A percentile compares a stretch with the other conserved stretches of the same genome.
phyloP scores from a whole-genome alignment of 257 asterid species.

The Solanum pinnatisectum region DNA sequence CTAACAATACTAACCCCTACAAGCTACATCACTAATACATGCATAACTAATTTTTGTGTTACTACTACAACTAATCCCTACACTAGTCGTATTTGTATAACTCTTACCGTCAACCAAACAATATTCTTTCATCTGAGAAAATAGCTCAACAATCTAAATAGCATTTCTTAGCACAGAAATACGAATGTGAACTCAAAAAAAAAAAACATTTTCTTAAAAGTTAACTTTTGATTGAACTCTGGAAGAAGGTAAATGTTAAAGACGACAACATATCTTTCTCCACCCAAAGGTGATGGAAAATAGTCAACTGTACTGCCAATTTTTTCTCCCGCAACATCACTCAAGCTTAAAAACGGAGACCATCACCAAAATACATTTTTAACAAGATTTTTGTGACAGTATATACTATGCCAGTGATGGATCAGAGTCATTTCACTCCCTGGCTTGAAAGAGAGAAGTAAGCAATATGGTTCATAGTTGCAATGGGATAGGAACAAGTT shows the following conservation, averaged over 20 bases:
- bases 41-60: neutral
- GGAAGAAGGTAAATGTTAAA: neutral
- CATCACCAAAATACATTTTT: neutral
- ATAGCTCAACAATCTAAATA: neutral
- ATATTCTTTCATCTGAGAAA: neutral
- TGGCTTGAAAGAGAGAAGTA: neutral
- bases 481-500: neutral
- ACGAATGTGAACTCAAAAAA: neutral
- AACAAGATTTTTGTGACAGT: neutral
- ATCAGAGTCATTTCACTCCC: neutral
- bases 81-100: neutral
- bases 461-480: neutral
- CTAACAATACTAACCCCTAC: neutral
- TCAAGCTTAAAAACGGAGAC: neutral
- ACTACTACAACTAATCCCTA: neutral
- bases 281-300: neutral
- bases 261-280: neutral
- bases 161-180: neutral
- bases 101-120: too few relatives aligned
- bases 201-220: neutral
- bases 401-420: neutral
- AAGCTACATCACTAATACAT: too few relatives aligned
- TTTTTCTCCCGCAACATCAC: neutral
- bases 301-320: neutral
- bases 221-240: neutral